Conservation (phyloP, 2,329 filamentous ascomycete species). For the Lachnellula cervina region DNA sequence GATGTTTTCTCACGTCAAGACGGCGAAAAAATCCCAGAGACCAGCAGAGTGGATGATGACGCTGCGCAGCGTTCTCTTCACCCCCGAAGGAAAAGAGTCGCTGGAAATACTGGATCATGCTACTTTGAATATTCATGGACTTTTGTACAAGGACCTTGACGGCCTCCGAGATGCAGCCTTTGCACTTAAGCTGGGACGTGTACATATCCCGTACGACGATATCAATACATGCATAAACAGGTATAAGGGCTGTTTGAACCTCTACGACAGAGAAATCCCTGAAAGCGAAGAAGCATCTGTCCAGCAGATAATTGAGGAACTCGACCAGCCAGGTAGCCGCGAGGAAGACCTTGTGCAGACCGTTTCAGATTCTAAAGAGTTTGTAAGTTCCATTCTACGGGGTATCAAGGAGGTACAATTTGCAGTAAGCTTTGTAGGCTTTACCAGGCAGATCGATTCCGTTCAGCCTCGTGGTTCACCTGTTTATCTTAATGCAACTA, state of each 20-base stretch:
- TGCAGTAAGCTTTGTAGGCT: conserved; percentile 81
- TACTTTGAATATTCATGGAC: conserved; percentile 84
- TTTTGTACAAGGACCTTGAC: conserved; percentile 78
- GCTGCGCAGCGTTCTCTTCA: conserved; percentile 81
- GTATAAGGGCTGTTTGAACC: conserved; percentile 43
- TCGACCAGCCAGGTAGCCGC: conserved; percentile 56
- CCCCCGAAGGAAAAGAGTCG: conserved; percentile 75
- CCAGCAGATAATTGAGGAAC: conserved; percentile 68
- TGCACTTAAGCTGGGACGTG: conserved; percentile 81
- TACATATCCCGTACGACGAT: conserved; percentile 90
- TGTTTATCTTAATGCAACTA: conserved; percentile 78
- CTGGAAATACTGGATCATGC: conserved; percentile 85
- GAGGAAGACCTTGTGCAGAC: conserved; percentile 69
- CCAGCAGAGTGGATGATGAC: conserved; percentile 95
- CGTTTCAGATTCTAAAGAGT: conserved; percentile 88
- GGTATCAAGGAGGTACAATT: conserved; percentile 97
- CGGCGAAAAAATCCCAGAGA: conserved; percentile 56
- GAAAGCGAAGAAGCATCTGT: conserved; percentile 60
- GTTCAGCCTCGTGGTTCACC: conserved; percentile 64
- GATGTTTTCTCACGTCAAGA: conserved; percentile 76
- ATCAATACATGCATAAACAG: conserved; percentile 58
- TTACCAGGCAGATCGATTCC: conserved; percentile 73
- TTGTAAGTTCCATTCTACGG: conserved; percentile 80
- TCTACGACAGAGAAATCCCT: conserved; percentile 26
- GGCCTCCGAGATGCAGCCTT: conserved; percentile 87